A percentile compares a stretch with the other conserved stretches of the same genome.
phyloP scores from a whole-genome alignment of 768 basidiomycete species.

The Rickenella mellea region DNA sequence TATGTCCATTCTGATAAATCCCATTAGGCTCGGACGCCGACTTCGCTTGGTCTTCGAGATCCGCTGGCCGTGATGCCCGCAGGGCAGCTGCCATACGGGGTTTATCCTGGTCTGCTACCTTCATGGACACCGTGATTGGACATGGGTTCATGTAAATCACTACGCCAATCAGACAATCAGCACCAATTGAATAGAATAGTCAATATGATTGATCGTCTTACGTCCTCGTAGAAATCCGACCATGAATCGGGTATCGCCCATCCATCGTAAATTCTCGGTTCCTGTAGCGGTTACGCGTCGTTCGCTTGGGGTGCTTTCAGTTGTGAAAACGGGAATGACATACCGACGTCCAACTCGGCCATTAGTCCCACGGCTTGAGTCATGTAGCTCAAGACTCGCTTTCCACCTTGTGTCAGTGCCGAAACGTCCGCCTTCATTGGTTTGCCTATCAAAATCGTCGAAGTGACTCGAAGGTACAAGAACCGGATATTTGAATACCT shows the following conservation, averaged over 20 bases:
- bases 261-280: slow-evolving; percentile 78
- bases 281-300: slow-evolving; percentile 6
- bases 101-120: slow-evolving; percentile 64
- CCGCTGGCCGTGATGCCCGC: slow-evolving; percentile 25
- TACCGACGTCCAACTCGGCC: slow-evolving; percentile 73
- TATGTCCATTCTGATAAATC: not conserved
- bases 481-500: slow-evolving; percentile 32
- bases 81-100: slow-evolving; percentile 51
- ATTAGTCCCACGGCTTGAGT: slow-evolving; percentile 75
- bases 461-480: not conserved
- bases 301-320: not conserved
- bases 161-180: slow-evolving; percentile 17
- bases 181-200: not conserved
- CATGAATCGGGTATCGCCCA: slow-evolving; percentile 76
- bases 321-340: not conserved
- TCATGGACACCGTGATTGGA: slow-evolving; percentile 61
- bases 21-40: not conserved
- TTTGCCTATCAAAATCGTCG: slow-evolving; percentile 32
- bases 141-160: slow-evolving; percentile 56
- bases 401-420: slow-evolving; percentile 61
- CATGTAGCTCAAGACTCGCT: slow-evolving; percentile 68
- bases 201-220: slow-evolving; percentile 25
- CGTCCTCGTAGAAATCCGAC: slow-evolving; percentile 63
- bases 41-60: slow-evolving; percentile 6
- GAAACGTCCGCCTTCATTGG: slow-evolving; percentile 73